phyloP scores from a whole-genome alignment of 805 yeast genomes.

The Grigorovia transvaalensis region DNA sequence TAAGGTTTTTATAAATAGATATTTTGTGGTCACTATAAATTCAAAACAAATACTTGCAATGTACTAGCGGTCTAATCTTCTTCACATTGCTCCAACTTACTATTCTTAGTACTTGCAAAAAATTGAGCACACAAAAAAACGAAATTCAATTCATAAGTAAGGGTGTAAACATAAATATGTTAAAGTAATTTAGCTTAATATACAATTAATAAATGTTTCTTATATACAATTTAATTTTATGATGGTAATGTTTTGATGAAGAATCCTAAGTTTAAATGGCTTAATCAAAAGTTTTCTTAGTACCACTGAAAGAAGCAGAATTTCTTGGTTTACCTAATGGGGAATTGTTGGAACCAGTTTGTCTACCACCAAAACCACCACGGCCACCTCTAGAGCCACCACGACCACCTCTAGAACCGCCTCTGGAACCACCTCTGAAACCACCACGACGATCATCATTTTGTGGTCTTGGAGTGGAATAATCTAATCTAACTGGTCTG shows the following conservation, averaged over 20 bases:
- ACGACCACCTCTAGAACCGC: constrained; percentile 25
- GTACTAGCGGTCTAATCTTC: too few species aligned
- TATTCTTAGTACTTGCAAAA: neutral
- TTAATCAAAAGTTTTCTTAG: constrained; percentile 72
- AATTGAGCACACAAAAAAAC: too few species aligned
- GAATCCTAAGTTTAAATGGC: neutral
- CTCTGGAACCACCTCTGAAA: constrained; percentile 16
- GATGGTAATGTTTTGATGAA: neutral
- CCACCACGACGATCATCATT: constrained; percentile 35
- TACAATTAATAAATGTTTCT: neutral
- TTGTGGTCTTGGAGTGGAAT: constrained; percentile 77
- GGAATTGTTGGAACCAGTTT: constrained; percentile 52
- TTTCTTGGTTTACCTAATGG: constrained; percentile 36
- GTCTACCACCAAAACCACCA: constrained; percentile 32
- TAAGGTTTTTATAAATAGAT: too few species aligned
- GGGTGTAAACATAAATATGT: neutral
- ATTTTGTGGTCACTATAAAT: too few species aligned
- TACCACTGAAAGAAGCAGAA: constrained; percentile 67
- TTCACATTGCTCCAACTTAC: neutral
- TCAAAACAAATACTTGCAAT: too few species aligned
- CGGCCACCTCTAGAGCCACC: constrained; percentile 30
- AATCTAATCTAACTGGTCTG: constrained; percentile 91
- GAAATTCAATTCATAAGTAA: neutral
- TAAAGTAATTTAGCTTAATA: neutral
- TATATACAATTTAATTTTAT: neutral